Evolutionary conservation across 1,139 yeast species (phyloP).

Genomic region (Sugiyamaella paludigena): DNA sequence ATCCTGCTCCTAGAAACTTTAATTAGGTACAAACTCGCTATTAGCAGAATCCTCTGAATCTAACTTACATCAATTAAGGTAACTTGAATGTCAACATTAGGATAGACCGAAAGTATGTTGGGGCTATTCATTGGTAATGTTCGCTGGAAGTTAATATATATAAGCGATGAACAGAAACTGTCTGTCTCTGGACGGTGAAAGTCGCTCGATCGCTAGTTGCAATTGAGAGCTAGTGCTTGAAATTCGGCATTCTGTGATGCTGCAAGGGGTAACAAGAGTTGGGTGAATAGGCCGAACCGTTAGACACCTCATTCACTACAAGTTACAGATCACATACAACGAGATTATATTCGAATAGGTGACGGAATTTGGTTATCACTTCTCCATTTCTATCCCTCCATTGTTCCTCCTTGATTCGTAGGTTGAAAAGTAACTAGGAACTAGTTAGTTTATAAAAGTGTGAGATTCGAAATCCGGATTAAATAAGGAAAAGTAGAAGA

Average conservation of each 20-base stretch:
- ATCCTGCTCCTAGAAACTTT: too few relatives aligned
- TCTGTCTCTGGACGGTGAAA: too few relatives aligned
- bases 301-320: too few relatives aligned
- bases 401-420: constrained; percentile 15
- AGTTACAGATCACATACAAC: constrained; percentile 1
- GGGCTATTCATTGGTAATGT: constrained; percentile 33
- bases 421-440: constrained; percentile 19
- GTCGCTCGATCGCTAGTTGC: too few relatives aligned
- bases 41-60: background rate
- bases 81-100: constrained; percentile 26
- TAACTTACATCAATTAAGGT: constrained; percentile 33
- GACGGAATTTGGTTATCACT: constrained; percentile 10
- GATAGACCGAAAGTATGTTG: constrained; percentile 27
- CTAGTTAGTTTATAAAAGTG: too few relatives aligned
- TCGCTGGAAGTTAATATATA: constrained; percentile 26
- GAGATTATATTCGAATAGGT: constrained; percentile 5
- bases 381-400: constrained; percentile 12
- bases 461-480: too few relatives aligned
- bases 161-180: background rate
- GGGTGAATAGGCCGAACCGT: too few relatives aligned
- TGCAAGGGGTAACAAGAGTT: too few relatives aligned
- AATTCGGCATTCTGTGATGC: too few relatives aligned
- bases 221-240: too few relatives aligned
- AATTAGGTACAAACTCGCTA: too few relatives aligned
- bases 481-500: too few relatives aligned